Conservation (phyloP, 441 rosid genomes). For the Kokia cookei region DNA sequence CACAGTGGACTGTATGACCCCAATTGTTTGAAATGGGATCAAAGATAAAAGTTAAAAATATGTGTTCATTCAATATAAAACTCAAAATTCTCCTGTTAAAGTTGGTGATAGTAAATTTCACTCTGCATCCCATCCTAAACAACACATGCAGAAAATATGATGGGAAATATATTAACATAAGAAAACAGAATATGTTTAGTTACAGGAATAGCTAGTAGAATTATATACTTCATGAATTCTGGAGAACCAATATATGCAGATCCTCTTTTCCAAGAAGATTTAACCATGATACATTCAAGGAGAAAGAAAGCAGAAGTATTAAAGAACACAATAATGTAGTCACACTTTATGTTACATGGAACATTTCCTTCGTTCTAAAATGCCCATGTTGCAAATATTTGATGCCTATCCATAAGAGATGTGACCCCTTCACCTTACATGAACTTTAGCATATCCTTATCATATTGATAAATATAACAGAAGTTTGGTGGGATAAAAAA, state of each 20-base stretch:
- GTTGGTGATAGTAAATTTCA: background rate
- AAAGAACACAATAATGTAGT: background rate
- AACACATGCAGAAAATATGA: background rate
- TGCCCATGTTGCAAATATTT: background rate
- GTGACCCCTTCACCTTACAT: background rate
- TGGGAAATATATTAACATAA: background rate
- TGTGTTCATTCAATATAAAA: background rate
- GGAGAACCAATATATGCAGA: background rate
- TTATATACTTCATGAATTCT: background rate
- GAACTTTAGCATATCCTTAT: background rate
- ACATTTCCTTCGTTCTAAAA: background rate
- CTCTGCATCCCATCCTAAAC: background rate
- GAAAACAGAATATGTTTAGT: background rate
- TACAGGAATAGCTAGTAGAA: background rate
- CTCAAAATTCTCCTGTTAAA: background rate
- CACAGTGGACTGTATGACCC: slow-evolving; percentile 5
- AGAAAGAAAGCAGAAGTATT: background rate
- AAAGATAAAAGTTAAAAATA: background rate
- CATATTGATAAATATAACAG: background rate
- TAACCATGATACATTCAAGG: background rate
- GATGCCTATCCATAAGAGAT: background rate
- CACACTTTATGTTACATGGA: background rate
- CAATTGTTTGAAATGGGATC: background rate
- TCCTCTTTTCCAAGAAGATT: background rate
- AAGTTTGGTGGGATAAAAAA: background rate